Evolutionary conservation across 495 filamentous ascomycete genomes (phyloP), one percentile per base, ranked within the genome.

Genomic region (Beverwykella pulmonaria): DNA sequence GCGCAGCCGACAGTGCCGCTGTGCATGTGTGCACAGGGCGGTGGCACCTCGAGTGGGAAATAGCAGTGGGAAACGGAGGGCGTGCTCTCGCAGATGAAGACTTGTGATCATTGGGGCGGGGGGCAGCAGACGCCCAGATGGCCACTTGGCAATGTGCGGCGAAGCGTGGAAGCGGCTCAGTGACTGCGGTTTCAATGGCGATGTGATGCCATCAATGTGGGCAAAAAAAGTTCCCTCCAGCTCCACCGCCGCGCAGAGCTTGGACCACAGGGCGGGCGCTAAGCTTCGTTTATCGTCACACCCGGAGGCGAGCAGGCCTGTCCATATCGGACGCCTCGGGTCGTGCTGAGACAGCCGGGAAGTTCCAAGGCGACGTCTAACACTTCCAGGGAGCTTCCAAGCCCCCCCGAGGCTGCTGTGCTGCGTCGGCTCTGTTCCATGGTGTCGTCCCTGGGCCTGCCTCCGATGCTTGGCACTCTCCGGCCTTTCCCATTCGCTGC

Each of bases 1-100:
- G 47, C 69, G 69, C 29, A 30, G 29, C 8, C 52, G 34, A 26
- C 26, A 63, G 1, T 23, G 59, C 60, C 54, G 39, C 32, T 34
- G 30, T 55, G 58, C 22, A 32, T 19, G 47, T 34, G 61, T 20
- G 41, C 5, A 46, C 47, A 54, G 29, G 29, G 47, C 9, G 8
- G 52, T 29, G 8, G 68, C 56, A 44, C 27, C 22, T 22, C 23
- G 44, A 23, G 12, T 36, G 27, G 61, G 27, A n/a, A 10, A 53
- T 15, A 30, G 57, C 25, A 34, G 65, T 46, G 57, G 47, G 14
- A 56, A 61, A 55, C 55, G 61, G 67, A 41, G 26, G 9, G 36
- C n/a, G 36, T 4, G 58, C 48, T 9, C 19, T 19, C 22, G 56
- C 22, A 30, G 41, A 48, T 46, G 26, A 2, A 15, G 39, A 7